These are phyloP conservation scores for Maudiozyma turicensis DNA, from an alignment of 805 yeast genomes.

Conservation along the genomic window DNA sequence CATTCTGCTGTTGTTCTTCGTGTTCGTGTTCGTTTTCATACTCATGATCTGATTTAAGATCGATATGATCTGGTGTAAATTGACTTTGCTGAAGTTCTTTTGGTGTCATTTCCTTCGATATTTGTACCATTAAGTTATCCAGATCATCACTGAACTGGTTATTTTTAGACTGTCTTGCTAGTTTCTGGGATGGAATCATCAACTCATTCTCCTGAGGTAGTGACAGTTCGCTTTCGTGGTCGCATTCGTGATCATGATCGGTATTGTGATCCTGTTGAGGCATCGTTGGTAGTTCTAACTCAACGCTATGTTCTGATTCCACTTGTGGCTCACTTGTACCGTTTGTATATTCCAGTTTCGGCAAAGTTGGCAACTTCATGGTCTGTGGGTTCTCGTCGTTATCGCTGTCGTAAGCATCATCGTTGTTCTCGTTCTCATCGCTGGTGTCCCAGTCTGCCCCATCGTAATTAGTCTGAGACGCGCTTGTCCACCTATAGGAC, in stretches of 20 bases:
- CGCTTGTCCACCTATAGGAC: constrained; percentile 35
- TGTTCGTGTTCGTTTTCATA: not conserved
- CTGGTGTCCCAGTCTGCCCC: constrained; percentile 35
- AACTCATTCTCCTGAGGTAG: not conserved
- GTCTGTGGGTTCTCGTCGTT: not conserved
- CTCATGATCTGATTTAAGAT: not conserved
- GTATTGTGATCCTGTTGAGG: not conserved
- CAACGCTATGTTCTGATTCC: not conserved
- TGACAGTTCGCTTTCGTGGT: not conserved
- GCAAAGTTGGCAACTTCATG: constrained; percentile 17
- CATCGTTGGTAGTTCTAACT: not conserved
- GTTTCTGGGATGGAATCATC: not conserved
- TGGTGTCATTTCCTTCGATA: constrained; percentile 27
- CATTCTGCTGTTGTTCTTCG: not conserved
- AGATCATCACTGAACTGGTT: constrained; percentile 20
- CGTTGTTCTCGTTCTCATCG: constrained; percentile 13
- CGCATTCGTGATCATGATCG: not conserved
- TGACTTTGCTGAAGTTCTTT: not conserved
- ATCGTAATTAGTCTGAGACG: constrained; percentile 32
- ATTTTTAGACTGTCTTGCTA: not conserved
- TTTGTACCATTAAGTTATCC: constrained; percentile 24
- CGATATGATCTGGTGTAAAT: not conserved
- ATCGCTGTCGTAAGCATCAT: not conserved
- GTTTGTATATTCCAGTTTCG: constrained; percentile 16
- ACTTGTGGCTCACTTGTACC: not conserved